phyloP scores from a whole-genome alignment of 73 alveolate species.

The Symbiodinium natans region DNA sequence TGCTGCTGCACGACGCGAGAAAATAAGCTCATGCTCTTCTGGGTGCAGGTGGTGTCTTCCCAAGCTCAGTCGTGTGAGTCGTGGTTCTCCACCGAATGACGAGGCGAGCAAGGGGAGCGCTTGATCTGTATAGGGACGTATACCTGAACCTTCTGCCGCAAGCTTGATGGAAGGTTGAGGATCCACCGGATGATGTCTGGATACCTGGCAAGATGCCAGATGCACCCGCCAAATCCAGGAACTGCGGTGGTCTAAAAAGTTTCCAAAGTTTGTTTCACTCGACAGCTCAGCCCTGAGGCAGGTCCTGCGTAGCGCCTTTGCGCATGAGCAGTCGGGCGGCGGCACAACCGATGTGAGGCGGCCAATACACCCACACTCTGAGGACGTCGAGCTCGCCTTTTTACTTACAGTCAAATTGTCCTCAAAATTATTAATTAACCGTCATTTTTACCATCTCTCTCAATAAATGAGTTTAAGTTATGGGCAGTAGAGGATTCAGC shows the following conservation, averaged over 20 bases:
- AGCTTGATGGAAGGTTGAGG: background rate
- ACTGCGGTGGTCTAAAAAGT: background rate
- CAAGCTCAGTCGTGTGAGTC: background rate
- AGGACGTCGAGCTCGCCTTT: conserved; percentile 1
- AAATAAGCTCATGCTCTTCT: too few relatives aligned
- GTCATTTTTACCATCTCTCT: background rate
- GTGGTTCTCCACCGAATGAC: background rate
- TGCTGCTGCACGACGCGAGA: too few relatives aligned
- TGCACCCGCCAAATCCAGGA: conserved; percentile 48
- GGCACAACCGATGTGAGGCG: conserved; percentile 67
- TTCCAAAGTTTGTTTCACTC: background rate
- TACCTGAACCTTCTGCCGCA: too few relatives aligned
- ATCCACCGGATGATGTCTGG: conserved; percentile 19
- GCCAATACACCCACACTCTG: conserved; percentile 63
- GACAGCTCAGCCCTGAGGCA: conserved; percentile 4
- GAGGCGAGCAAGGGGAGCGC: background rate
- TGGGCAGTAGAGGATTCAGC: conserved; percentile 19
- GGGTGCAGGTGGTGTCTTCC: background rate
- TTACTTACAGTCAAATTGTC: background rate
- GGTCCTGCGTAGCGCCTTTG: conserved; percentile 23
- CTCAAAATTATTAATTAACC: too few relatives aligned
- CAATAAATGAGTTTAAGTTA: background rate
- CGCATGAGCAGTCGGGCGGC: conserved; percentile 68
- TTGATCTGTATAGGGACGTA: too few relatives aligned
- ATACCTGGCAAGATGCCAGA: conserved; percentile 28